Percentiles rank a stretch among this genome's conserved stretches.
Evolutionary conservation across 352 stramenopile species (phyloP).

Genomic region (Pythium vanterpoolii): DNA sequence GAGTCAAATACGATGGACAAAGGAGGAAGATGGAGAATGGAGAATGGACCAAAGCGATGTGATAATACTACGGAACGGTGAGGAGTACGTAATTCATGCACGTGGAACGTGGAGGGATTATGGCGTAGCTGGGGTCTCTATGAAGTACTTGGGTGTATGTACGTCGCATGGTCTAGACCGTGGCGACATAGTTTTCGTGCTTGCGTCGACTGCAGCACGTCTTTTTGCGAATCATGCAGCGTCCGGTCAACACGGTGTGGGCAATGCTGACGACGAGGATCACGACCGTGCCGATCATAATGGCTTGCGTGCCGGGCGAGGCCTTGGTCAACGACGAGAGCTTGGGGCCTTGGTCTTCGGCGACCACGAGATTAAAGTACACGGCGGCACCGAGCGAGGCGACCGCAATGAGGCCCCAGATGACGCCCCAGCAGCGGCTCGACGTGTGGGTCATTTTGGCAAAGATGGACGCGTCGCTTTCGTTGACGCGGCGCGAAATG

Average conservation of each 20-base stretch:
- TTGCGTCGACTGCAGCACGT: conserved; percentile 7
- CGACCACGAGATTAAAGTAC: conserved; percentile 84
- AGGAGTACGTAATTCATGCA: conserved; percentile 4
- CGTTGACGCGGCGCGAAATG: conserved; percentile 85
- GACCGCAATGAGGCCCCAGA: conserved; percentile 82
- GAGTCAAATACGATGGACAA: background rate
- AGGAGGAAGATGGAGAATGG: background rate
- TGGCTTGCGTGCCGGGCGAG: conserved; percentile 54
- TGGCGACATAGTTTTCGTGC: conserved; percentile 11
- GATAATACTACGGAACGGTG: conserved; percentile 8
- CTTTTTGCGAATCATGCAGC: conserved; percentile 44
- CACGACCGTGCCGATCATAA: conserved; percentile 39
- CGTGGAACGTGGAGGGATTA: background rate
- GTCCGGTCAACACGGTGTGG: conserved; percentile 66
- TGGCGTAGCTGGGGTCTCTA: too few species aligned
- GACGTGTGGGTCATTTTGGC: conserved; percentile 90
- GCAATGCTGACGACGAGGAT: conserved; percentile 57
- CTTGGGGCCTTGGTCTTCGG: conserved; percentile 42
- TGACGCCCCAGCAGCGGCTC: conserved; percentile 87
- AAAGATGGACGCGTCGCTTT: conserved; percentile 86
- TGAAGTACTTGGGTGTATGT: too few species aligned
- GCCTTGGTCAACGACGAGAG: conserved; percentile 50
- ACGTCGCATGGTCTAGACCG: conserved; percentile 8
- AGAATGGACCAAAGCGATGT: conserved; percentile 1
- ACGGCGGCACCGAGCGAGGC: conserved; percentile 70